A percentile compares a stretch with the other conserved stretches of the same genome.
Evolutionary conservation across 2,329 filamentous ascomycete species (phyloP).

Genomic region (Aspergillus flavus): DNA sequence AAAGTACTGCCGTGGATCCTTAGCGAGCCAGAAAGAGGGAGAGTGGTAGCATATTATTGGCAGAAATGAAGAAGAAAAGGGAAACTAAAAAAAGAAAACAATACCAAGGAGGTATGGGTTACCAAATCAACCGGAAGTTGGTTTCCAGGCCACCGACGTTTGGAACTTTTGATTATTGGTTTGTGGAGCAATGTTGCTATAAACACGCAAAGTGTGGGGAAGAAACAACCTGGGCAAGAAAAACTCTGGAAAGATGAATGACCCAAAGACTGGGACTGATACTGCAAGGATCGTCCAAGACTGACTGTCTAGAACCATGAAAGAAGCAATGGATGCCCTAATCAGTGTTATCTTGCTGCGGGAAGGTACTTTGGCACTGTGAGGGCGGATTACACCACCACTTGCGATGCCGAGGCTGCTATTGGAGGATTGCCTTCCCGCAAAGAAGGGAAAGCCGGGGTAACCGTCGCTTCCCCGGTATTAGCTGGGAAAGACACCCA

Average conservation of each 20-base stretch:
- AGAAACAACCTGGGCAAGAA: not conserved
- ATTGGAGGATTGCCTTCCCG: constrained; percentile 20
- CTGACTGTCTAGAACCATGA: constrained; percentile 1
- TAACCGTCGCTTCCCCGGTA: constrained; percentile 1
- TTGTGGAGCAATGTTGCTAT: not conserved
- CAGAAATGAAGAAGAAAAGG: not conserved
- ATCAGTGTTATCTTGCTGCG: constrained; percentile 9
- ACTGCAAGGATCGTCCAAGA: constrained; percentile 16
- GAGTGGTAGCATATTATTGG: not conserved
- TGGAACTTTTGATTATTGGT: not conserved
- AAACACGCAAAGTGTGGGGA: not conserved
- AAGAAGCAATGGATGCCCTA: not conserved
- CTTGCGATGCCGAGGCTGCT: constrained; percentile 19
- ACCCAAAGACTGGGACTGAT: constrained; percentile 9
- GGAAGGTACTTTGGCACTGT: not conserved
- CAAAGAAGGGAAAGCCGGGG: constrained; percentile 11
- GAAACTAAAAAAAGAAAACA: not conserved
- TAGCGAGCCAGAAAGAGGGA: not conserved
- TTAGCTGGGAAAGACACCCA: constrained; percentile 2
- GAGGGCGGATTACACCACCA: constrained; percentile 20
- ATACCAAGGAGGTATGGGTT: not conserved
- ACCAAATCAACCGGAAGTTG: not conserved
- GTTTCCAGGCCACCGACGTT: not conserved
- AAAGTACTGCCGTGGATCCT: constrained; percentile 10
- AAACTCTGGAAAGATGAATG: constrained; percentile 13